Evolutionary conservation across 768 basidiomycete genomes (phyloP).

Genomic region (Collybia mongolica): DNA sequence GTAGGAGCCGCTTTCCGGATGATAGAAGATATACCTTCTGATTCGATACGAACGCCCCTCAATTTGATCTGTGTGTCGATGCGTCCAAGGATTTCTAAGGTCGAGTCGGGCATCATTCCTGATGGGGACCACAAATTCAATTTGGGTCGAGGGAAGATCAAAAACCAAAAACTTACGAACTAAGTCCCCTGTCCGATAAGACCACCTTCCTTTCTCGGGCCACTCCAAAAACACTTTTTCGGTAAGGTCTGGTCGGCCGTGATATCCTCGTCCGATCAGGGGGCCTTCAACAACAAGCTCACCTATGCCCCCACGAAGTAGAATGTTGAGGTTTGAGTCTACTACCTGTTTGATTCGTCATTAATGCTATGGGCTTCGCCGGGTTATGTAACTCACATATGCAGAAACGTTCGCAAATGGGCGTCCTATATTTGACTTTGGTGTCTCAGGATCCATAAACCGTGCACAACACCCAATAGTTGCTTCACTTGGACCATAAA

Average conservation of each 20-base stretch:
- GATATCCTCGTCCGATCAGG: slow-evolving; percentile 49
- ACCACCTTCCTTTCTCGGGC: slow-evolving; percentile 36
- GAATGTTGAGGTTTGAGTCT: slow-evolving; percentile 36
- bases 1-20: slow-evolving; percentile 30
- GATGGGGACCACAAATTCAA: neutral
- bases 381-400: slow-evolving; percentile 22
- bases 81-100: slow-evolving; percentile 48
- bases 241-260: slow-evolving; percentile 42
- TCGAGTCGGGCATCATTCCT: slow-evolving; percentile 50
- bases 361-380: neutral
- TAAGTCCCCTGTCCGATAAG: slow-evolving; percentile 51
- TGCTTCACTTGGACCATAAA: slow-evolving; percentile 53
- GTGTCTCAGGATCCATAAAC: slow-evolving; percentile 36
- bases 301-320: slow-evolving; percentile 42
- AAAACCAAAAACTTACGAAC: slow-evolving; percentile 26
- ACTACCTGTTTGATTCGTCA: slow-evolving; percentile 35
- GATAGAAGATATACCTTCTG: slow-evolving; percentile 48
- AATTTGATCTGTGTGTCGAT: slow-evolving; percentile 53
- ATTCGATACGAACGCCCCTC: slow-evolving; percentile 53
- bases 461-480: slow-evolving; percentile 52
- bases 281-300: slow-evolving; percentile 52
- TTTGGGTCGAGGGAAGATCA: neutral
- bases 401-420: slow-evolving; percentile 36
- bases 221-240: slow-evolving; percentile 45
- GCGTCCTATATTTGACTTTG: slow-evolving; percentile 42